A percentile compares a stretch with the other conserved stretches of the same genome.
These are phyloP conservation scores for Rhizomucor pusillus DNA, from an alignment of 371 early-diverging fungal genomes.

Conservation along the genomic window DNA sequence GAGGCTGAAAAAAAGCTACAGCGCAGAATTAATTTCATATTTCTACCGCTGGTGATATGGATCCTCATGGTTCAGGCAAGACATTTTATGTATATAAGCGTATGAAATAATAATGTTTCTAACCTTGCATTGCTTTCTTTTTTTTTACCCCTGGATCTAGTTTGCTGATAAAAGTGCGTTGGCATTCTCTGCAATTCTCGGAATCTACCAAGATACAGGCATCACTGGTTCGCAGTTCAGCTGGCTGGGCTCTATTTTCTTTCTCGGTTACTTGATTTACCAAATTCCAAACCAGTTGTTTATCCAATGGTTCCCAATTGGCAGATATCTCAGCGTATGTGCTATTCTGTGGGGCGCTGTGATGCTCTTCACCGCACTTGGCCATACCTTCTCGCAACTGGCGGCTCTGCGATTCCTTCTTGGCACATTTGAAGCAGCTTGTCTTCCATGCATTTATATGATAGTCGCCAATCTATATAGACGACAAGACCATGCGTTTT, in stretches of 20 bases:
- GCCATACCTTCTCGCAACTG: slow-evolving; percentile 24
- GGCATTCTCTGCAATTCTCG: slow-evolving; percentile 23
- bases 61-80: slow-evolving; percentile 32
- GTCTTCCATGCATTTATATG: slow-evolving; percentile 28
- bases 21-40: slow-evolving; percentile 23
- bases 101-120: neutral
- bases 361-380: slow-evolving; percentile 21
- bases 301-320: slow-evolving; percentile 22
- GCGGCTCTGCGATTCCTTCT: slow-evolving; percentile 25
- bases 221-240: slow-evolving; percentile 24
- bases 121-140: no score
- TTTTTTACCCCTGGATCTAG: no score
- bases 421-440: slow-evolving; percentile 34
- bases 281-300: slow-evolving; percentile 10
- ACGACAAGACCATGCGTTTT: slow-evolving; percentile 27
- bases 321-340: slow-evolving; percentile 18
- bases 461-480: slow-evolving; percentile 29
- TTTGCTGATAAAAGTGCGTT: slow-evolving; percentile 30
- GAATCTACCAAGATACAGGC: slow-evolving; percentile 21
- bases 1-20: slow-evolving; percentile 26
- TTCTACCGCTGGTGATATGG: slow-evolving; percentile 23
- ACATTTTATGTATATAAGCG: neutral
- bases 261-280: slow-evolving; percentile 8
- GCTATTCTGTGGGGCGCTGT: slow-evolving; percentile 28
- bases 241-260: slow-evolving; percentile 11